Evolutionary conservation across 129 eudicot species (phyloP), one percentile per base, ranked within the genome.

Genomic region (Flaveria robusta): DNA sequence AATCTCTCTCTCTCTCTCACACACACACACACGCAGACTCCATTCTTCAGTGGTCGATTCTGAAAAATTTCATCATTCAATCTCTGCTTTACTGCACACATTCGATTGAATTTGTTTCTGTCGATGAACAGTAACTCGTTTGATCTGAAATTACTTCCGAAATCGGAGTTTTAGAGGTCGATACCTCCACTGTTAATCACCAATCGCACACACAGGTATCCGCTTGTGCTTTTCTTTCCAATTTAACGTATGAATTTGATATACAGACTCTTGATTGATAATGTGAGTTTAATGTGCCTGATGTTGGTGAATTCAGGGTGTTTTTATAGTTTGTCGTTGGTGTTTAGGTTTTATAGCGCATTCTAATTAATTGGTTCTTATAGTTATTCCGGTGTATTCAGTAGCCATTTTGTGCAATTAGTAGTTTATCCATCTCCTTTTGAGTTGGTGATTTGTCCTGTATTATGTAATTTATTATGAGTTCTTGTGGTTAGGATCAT

Each of bases 111-210:
- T 43, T 70, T 19, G 46, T 58, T 18, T 56, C 70, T 22, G 68
- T 60, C 18, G 26, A 78, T 59, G 12, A 19, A 45, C 43, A 16
- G 1, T 29, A 69, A 45, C 51, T 60, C 47, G 64, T 58, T 70
- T n/a, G 54, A 18, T 45, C 82, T 78, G 63, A 70, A 68, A 12
- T 46, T 43, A 63, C 11, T 74, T 60, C 27, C 18, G 13, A 74
- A 64, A 75, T 66, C 72, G 71, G 64, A 27, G 71, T 41, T 64
- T 27, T 66, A 18, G 62, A 46, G 79, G 72, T 63, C 62, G 79
- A n/a, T 75, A 62, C 76, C 46, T 29, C 76, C 56, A 46, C 42
- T 37, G 24, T 45, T 72, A 60, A 46, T 50, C 47, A 14, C 1
- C 34, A 22, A 46, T 60, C 65, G 43, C 76, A 42, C 42, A 43